Evolutionary conservation across 768 basidiomycete species (phyloP), one percentile per base, ranked within the genome.

Genomic region (Boletus rubroflammeus): DNA sequence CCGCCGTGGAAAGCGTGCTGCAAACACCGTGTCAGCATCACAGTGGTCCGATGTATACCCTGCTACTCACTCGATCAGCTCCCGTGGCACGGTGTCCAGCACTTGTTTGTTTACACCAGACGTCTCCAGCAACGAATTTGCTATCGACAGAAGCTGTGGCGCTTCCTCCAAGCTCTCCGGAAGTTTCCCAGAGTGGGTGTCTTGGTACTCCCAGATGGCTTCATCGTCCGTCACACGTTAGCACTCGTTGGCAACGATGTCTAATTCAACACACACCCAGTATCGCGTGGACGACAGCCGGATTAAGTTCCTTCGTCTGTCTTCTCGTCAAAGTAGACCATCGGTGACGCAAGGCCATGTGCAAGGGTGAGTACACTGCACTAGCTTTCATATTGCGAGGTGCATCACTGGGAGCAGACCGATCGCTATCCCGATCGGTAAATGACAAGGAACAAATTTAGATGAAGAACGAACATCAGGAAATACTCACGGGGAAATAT

Each of bases 131-230:
- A 90, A 67, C 31, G 76, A 70, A 63, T 86, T 86, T 21, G 84
- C 82, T 29, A 86, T 82, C n/a, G 72, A 63, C 64, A 82, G 75
- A 41, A 95, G 77, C 62, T 88, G 85, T 15, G 76, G 72, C 15
- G 74, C 73, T 34, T 81, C 72, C 43, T 70, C 72, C 38, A 65
- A 47, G 42, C 75, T 76, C 54, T 77, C 72, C 0, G 93, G 91
- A 44, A 93, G 75, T 35, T 67, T 66, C 6, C 81, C 80, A 34
- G 74, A 62, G 59, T 86, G 86, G 14, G 65, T 60, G 21, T 77
- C 74, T 69, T 93, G 84, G 70, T 83, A 93, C 71, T 94, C 83
- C 90, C 92, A 93, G 41, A 94, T 64, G 14, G 88, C 93, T 96
- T 56, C 45, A 39, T 48, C 34, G 45, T 15, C 31, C 46, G 26